Evolutionary conservation across 1,284 basidiomycete genomes (phyloP), one percentile per base, ranked within the genome.

Genomic region (Serendipita sp.): DNA sequence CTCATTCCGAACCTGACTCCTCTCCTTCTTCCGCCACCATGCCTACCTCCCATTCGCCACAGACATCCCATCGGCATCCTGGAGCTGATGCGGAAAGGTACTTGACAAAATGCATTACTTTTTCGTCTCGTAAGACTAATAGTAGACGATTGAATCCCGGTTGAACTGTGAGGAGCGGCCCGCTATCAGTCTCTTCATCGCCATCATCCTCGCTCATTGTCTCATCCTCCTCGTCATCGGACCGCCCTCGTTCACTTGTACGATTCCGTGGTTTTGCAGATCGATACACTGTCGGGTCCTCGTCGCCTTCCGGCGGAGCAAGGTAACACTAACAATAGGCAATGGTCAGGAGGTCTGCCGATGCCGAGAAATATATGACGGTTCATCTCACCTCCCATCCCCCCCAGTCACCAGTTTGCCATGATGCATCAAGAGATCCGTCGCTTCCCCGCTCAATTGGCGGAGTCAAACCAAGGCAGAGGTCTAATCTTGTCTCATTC

Each of bases 271-370:
- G 63, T 50, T 44, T 70, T 68, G 65, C 60, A 1, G 87, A 85
- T 49, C 91, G 87, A 73, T 96, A 97, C 15, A 96, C 88, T 2
- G 93, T 92, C 3, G 94, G 94, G 72, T 95, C 93, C 68, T 94
- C 92, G 67, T 90, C 90, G 70, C 91, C 92, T 67, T 93, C 87
- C 65, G 93, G 91, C 35, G 91, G 88, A 2, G 93, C 88, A 84
- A 96, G 91, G 73, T 96, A 97, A 72, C 92, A 95, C 84, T 89
- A 65, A 3, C 63, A 10, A 38, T 30, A 32, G 60, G 45, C 42
- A 32, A 60, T 49, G 64, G 60, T 62, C 30, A 61, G 49, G 10
- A 26, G 34, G 44, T 38, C 10, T 42, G 17, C 61, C 4, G 55
- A 17, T 22, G 22, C 22, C 42, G 29, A 58, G 32, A 26, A 66